Conservation (phyloP, 176 grass and related monocot genomes). For the Rhipidocladum racemiflorum region DNA sequence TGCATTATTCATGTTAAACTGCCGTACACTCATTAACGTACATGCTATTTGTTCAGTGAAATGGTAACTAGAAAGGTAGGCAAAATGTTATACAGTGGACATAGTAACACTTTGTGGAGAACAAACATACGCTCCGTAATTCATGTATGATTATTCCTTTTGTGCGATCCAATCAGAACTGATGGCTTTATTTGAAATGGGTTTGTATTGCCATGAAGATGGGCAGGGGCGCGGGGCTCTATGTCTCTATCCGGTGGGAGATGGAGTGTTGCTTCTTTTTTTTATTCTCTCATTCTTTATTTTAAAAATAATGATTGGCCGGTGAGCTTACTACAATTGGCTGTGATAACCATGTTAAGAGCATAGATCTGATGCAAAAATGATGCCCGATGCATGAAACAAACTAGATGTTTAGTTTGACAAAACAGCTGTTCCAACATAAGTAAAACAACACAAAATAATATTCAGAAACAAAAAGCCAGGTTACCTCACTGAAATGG, state of each 20-base stretch:
- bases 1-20: background rate
- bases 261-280: too few species aligned
- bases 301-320: too few species aligned
- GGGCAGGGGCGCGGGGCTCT: too few species aligned
- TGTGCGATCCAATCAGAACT: conserved; percentile 1
- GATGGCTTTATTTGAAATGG: conserved; percentile 13
- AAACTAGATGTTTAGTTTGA: background rate
- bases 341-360: too few species aligned
- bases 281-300: too few species aligned
- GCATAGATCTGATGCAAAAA: background rate
- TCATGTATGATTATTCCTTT: conserved; percentile 14
- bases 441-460: background rate
- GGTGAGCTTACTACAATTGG: too few species aligned
- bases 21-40: background rate
- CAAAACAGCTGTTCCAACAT: background rate
- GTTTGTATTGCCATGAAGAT: too few species aligned
- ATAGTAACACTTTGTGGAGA: background rate
- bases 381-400: background rate
- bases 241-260: too few species aligned
- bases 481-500: background rate
- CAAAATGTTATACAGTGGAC: background rate
- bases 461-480: background rate
- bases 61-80: background rate
- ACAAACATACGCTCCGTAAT: background rate
- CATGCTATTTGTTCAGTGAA: background rate